Base-by-base conservation (phyloP, 2,329 filamentous ascomycete species). In the Zymoseptoria ardabiliae region DNA sequence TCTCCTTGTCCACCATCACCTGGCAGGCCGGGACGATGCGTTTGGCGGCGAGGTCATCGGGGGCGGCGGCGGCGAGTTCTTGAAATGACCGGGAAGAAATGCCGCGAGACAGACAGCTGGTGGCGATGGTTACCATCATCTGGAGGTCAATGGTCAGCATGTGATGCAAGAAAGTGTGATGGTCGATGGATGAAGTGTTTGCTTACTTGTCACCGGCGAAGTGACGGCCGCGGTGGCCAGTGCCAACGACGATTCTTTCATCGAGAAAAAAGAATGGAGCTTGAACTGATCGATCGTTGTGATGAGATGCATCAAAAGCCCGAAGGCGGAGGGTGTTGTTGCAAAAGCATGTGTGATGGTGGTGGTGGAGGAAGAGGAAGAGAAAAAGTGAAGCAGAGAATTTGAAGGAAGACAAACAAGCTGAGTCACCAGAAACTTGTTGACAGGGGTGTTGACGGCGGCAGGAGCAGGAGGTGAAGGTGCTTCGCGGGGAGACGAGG, bases 1-100 rank as follows among this genome's bases (percentile, higher is more conserved):
- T 71, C 65, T 71, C 68, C 61, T 71, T 70, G 59, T 68, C 67
- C 35, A 71, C 13, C 35, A 17, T 17, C 35, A n/a, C 13, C 35
- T n/a, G 17, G 17, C 35, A 45, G 17, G 35, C 35, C 35, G 35
- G 13, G 35, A n/a, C 35, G 35, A 45, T n/a, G 35, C 35, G 17
- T 45, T 45, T 17, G 13, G 35, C 35, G 35, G 35, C 13, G 35
- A 45, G 35, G 11, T 45, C 35, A 17, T 45, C 35, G 35, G 35
- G 17, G 17, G 35, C 35, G 35, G 35, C 35, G 13, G n/a, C 13
- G 35, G 35, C 35, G 35, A 45, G 35, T 45, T 17, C 35, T 45
- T 45, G 35, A n/a, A 17, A 17, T n/a, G 11, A 41, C 35, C 35
- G 35, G 17, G 17, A 41, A 41, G 17, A 41, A 17, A 17, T 11